A percentile compares a stretch with the other conserved stretches of the same genome.
These are phyloP conservation scores for Apiospora sp. DNA, from an alignment of 2,329 filamentous ascomycete genomes.

Conservation along the genomic window DNA sequence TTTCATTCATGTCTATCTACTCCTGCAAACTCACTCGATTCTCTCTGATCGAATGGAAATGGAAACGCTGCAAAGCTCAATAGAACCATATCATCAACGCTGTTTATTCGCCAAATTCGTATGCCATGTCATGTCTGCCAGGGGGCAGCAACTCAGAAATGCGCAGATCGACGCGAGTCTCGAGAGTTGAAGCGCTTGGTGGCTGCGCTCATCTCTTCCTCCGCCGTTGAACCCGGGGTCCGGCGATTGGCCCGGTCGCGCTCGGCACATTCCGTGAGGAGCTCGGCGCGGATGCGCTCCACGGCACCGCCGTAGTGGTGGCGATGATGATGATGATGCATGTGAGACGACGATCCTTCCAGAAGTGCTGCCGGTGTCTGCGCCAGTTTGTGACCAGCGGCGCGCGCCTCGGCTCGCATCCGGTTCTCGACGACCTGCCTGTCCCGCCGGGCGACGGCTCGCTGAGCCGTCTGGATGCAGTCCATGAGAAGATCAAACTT, in stretches of 20 bases:
- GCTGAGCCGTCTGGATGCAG: neutral
- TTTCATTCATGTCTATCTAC: neutral
- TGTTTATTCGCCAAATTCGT: neutral
- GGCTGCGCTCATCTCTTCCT: neutral
- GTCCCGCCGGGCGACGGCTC: neutral
- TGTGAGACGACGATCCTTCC: too few relatives aligned
- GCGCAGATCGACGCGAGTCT: neutral
- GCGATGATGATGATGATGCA: neutral
- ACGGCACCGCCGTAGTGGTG: neutral
- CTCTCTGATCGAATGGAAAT: neutral
- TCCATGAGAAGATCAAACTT: conserved; percentile 8
- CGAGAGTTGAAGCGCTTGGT: neutral
- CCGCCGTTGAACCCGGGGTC: neutral
- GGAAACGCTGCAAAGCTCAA: neutral
- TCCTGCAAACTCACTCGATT: neutral
- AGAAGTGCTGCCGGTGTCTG: neutral
- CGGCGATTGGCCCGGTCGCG: neutral
- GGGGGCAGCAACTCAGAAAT: neutral
- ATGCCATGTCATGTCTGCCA: neutral
- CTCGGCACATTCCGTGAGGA: neutral
- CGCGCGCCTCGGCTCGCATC: neutral
- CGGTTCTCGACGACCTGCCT: conserved; percentile 7
- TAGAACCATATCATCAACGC: neutral
- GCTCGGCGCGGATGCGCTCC: neutral
- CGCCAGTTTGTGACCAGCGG: neutral